Evolutionary conservation across 2,329 filamentous ascomycete genomes (phyloP).

Genomic region (Fonsecaea nubica): DNA sequence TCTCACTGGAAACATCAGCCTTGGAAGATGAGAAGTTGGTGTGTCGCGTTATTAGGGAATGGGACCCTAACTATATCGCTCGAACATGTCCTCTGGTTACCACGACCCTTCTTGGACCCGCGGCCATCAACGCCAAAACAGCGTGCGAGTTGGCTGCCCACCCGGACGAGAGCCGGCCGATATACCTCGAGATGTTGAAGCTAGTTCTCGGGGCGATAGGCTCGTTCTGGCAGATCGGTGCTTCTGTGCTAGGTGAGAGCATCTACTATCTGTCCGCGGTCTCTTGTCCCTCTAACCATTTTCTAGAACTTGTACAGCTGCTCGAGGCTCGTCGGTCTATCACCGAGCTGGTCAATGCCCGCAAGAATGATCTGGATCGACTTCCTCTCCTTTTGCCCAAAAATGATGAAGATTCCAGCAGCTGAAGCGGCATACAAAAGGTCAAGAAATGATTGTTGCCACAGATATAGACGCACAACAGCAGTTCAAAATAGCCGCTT

Average conservation of each 20-base stretch:
- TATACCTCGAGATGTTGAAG: conserved; percentile 13
- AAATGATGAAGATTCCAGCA: neutral
- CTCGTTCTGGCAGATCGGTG: conserved; percentile 2
- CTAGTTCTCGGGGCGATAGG: conserved; percentile 1
- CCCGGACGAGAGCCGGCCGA: conserved; percentile 5
- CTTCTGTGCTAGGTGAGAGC: conserved; percentile 11
- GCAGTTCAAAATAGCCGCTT: neutral
- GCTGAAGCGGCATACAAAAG: neutral
- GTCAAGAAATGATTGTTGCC: neutral
- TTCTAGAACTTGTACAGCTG: conserved; percentile 8
- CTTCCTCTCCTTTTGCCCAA: conserved; percentile 4
- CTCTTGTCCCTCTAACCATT: neutral
- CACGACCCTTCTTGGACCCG: conserved; percentile 1
- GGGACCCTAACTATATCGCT: conserved; percentile 2
- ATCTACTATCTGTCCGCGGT: neutral
- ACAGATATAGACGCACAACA: neutral
- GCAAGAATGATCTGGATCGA: conserved; percentile 10
- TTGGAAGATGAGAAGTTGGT: conserved; percentile 9
- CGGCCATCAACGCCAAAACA: neutral
- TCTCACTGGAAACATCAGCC: neutral
- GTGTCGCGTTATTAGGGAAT: conserved; percentile 2
- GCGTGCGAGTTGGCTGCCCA: conserved; percentile 1
- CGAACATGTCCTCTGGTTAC: conserved; percentile 2
- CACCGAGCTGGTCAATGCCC: conserved; percentile 3
- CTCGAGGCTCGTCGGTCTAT: conserved; percentile 10